Conservation (phyloP, 345 rosid species). For the Mercurialis annua region DNA sequence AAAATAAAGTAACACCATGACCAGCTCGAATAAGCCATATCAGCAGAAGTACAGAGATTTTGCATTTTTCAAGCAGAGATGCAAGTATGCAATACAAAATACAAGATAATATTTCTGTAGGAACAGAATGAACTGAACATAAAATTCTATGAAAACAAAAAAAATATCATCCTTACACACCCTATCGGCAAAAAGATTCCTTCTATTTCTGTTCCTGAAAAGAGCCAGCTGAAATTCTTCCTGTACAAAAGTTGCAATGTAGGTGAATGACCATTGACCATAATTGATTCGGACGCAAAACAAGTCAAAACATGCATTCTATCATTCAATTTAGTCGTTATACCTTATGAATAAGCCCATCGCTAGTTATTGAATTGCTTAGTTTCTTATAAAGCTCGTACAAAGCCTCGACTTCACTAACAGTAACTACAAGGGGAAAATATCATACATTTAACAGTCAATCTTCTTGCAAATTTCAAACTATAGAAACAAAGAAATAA, state of each 20-base stretch:
- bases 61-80: background rate
- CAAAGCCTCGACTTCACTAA: constrained; percentile 75
- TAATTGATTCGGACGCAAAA: background rate
- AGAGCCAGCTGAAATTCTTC: constrained; percentile 94
- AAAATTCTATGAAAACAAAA: background rate
- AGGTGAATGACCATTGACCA: background rate
- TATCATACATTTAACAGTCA: background rate
- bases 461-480: background rate
- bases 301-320: background rate
- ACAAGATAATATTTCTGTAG: background rate
- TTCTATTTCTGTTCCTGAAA: constrained; percentile 64
- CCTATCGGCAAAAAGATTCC: constrained; percentile 88
- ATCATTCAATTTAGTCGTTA: background rate
- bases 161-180: constrained; percentile 28
- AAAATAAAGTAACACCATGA: background rate
- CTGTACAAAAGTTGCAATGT: constrained; percentile 32
- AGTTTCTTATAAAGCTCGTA: constrained; percentile 75
- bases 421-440: constrained; percentile 52
- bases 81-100: background rate
- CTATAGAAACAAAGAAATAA: too few relatives aligned
- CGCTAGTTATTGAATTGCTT: constrained; percentile 77
- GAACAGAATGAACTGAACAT: background rate
- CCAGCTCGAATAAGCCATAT: background rate
- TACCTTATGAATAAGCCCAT: constrained; percentile 93
- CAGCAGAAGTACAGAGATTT: background rate